Conservation (phyloP, 1,284 basidiomycete species). For the Irpex sp. region DNA sequence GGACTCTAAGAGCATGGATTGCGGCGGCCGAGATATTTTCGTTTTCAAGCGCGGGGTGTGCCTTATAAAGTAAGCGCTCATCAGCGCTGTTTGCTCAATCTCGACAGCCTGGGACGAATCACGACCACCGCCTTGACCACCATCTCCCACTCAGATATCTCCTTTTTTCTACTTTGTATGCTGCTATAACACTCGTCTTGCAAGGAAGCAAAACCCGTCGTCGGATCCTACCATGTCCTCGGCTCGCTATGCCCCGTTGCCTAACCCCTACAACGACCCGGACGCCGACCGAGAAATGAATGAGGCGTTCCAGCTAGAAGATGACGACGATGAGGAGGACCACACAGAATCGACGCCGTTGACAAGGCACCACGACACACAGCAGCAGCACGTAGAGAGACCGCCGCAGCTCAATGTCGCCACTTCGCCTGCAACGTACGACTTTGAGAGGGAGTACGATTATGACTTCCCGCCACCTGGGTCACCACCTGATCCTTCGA, state of each 20-base stretch:
- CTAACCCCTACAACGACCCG: constrained; percentile 37
- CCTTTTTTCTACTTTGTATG: neutral
- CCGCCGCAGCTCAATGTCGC: constrained; percentile 4
- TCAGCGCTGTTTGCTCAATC: no score
- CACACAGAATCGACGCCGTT: constrained; percentile 34
- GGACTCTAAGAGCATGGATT: no score
- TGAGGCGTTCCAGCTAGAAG: constrained; percentile 59
- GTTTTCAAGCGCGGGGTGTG: no score
- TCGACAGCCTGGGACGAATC: neutral
- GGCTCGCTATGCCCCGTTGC: constrained; percentile 48
- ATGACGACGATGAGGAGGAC: constrained; percentile 39
- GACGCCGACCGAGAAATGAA: constrained; percentile 62
- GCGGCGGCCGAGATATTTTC: neutral
- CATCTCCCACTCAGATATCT: neutral
- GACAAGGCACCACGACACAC: constrained; percentile 15
- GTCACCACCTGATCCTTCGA: constrained; percentile 68
- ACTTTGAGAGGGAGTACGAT: constrained; percentile 82
- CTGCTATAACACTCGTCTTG: neutral
- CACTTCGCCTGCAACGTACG: constrained; percentile 49
- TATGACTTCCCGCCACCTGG: constrained; percentile 75
- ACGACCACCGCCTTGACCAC: neutral
- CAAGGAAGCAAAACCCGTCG: neutral
- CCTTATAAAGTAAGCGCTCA: neutral
- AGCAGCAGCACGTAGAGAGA: constrained; percentile 8
- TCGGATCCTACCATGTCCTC: constrained; percentile 31